These are phyloP conservation scores for Toxoplasma gondii DNA, from an alignment of 169 alveolate species.

Conservation along the genomic window DNA sequence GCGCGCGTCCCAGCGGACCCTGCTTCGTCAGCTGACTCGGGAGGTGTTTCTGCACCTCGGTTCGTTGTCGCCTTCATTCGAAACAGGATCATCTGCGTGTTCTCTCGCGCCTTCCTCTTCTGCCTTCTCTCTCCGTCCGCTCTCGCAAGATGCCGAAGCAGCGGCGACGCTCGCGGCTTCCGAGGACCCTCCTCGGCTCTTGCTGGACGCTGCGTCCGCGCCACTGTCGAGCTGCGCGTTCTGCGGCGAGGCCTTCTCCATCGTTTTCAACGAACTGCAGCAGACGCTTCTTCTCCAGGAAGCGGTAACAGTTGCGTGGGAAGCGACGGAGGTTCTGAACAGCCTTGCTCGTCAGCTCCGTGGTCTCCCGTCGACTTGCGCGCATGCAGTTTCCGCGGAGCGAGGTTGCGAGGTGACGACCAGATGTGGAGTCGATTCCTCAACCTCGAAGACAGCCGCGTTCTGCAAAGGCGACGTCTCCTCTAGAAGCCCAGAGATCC, in stretches of 20 bases:
- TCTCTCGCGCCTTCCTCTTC: background rate
- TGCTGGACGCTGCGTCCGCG: background rate
- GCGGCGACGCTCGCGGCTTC: background rate
- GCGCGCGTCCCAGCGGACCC: background rate
- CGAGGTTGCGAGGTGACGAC: too few species aligned
- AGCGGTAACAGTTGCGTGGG: constrained; percentile 3
- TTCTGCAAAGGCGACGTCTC: too few species aligned
- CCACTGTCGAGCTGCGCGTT: background rate
- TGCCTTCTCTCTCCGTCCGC: background rate
- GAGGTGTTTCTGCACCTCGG: background rate
- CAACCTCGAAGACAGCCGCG: too few species aligned
- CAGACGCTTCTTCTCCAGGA: background rate
- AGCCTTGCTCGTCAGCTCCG: background rate
- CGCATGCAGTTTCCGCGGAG: background rate
- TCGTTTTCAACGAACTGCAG: background rate
- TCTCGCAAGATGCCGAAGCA: background rate
- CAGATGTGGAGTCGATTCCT: too few species aligned
- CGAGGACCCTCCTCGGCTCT: constrained; percentile 3
- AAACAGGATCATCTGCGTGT: background rate
- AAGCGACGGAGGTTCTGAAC: background rate
- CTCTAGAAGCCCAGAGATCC: too few species aligned
- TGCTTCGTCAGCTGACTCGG: background rate
- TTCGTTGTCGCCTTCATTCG: background rate
- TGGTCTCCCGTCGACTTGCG: background rate
- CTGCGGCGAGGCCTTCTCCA: background rate